Evolutionary conservation across 306 rosid genomes (phyloP), one percentile per base, ranked within the genome.

Genomic region (Glycyrrhiza uralensis): DNA sequence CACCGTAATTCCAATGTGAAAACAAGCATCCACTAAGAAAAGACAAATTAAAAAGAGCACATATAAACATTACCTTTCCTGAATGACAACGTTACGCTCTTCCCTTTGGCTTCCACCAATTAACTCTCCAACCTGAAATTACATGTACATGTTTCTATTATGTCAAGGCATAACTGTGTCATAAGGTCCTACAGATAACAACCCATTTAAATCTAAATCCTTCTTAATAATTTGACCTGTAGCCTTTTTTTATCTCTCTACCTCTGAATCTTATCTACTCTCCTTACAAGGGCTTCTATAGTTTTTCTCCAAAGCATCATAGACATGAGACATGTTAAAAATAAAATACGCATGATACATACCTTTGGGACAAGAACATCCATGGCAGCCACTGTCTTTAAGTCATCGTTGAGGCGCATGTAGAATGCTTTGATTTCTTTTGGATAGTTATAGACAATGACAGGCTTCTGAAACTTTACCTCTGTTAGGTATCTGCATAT

Each of bases 321-420:
- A 20, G 18, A 36, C 7, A 51, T 66, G 41, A 19, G n/a, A 36
- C 7, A 38, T 26, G 26, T 50, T 15, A 19, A 20, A 66, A 66
- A 47, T 42, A 66, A 77, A 75, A 38, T 46, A 13, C 7, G 50
- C 4, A 29, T 58, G n/a, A 59, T 20, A 45, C 17, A 36, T 66
- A 95, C 97, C 97, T 91, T 95, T 19, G 99, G 99, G 33, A 91
- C 97, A 66, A 95, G 93, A 32, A 95, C 99, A 85, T 95, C 99
- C 97, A 95, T 95, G 13, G 96, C 99, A 72, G 99, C 96, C 72
- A 95, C 97, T 1, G 96, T 95, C 79, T 91, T 88, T 6, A 19
- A 69, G 74, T 95, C 96, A 51, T 95, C 97, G 62, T 95, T 95
- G 82, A 95, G 87, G 24, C 93, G 90, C 97, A 91, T 95, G 87